Conservation (phyloP, 2,329 filamentous ascomycete species). For the Teratosphaeria zuluensis region DNA sequence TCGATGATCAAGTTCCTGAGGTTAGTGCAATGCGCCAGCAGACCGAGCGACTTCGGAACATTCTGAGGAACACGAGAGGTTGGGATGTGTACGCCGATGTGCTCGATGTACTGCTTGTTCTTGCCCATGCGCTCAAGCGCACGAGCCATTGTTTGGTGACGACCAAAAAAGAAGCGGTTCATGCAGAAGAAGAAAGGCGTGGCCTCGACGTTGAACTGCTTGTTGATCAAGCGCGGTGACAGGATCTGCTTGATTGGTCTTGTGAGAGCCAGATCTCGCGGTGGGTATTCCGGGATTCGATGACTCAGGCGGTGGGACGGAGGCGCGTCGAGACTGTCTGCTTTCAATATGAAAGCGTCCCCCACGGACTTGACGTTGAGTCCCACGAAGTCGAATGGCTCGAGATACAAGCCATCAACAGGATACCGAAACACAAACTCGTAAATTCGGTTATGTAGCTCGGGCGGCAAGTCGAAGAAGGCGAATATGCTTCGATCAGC, state of each 20-base stretch:
- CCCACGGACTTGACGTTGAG: background rate
- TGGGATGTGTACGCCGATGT: background rate
- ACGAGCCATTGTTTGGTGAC: background rate
- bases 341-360: background rate
- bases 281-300: background rate
- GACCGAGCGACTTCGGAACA: background rate
- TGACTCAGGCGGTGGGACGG: background rate
- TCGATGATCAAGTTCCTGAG: background rate
- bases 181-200: background rate
- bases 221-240: background rate
- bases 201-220: background rate
- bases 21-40: background rate
- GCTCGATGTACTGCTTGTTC: background rate
- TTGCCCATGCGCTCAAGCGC: background rate
- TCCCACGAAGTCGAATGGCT: background rate
- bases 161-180: background rate
- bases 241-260: background rate
- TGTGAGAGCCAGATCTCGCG: background rate
- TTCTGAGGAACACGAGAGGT: background rate
- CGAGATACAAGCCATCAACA: background rate
- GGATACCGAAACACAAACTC: slow-evolving; percentile 2
- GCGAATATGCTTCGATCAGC: background rate
- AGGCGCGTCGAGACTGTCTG: background rate
- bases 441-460: slow-evolving; percentile 5
- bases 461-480: slow-evolving; percentile 3